Base-by-base conservation (phyloP, 352 stramenopile species). In the Vaucheria bursata region DNA sequence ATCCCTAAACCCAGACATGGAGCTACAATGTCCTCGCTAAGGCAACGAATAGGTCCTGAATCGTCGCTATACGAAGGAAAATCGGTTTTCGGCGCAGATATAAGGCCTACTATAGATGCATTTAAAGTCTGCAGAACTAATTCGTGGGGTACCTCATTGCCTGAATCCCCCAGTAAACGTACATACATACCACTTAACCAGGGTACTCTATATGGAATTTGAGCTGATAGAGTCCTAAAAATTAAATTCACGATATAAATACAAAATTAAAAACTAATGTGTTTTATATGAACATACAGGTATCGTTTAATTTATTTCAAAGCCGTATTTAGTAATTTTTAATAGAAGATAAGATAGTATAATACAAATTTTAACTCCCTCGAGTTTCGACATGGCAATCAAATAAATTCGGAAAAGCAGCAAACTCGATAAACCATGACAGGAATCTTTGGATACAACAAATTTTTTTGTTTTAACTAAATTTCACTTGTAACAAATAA, bases 1-100 rank as follows among this genome's bases (percentile, higher is more conserved):
- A 81, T 76, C 8, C 76, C 76, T 25, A 81, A 72, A 0, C 76
- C 76, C 31, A 81, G 59, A 35, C 76, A 81, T 35, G 76, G 76
- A n/a, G 76, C 70, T 35, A 81, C 8, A 8, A 71, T 59, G 7
- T 69, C 71, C 59, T 81, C 50, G 4, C 71, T 52, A 38, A 81
- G 6, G 64, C 74, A 75, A 25, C 64, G 25, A 65, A 45, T 39
- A n/a, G 34, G 52, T 31, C n/a, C n/a, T n/a, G n/a, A n/a, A n/a
- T n/a, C n/a, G 36, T 29, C 50, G 32, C 37, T 32, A 52, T 6
- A 59, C 31, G 59, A 36, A 1, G 38, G 25, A 2, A 71, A 25
- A 71, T 25, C 64, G 64, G 64, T 8, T 50, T 5, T n/a, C 6
- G 5, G 45, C 40, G 64, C 59, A 4, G 71, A 53, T 6, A 81